phyloP scores from a whole-genome alignment of 176 grass and related monocot genomes.

The Zoysia japonica region DNA sequence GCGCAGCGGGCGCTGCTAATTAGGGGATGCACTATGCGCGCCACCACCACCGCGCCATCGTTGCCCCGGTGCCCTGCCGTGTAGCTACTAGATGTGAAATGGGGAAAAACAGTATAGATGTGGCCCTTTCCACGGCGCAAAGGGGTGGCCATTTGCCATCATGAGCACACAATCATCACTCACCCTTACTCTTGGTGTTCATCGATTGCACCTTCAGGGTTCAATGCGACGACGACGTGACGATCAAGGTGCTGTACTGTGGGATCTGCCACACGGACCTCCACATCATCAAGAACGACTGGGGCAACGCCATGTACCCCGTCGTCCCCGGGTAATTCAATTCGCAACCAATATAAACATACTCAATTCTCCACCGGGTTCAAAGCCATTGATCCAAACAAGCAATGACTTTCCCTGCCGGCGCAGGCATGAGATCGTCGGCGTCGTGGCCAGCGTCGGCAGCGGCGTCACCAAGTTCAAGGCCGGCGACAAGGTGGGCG shows the following conservation, averaged over 20 bases:
- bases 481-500: conserved; percentile 60
- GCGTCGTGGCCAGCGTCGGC: conserved; percentile 50
- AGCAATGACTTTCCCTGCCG: background rate
- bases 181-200: background rate
- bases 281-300: conserved; percentile 67
- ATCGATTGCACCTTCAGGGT: conserved; percentile 25
- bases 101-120: background rate
- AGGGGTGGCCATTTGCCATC: background rate
- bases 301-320: conserved; percentile 63
- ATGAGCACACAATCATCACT: background rate
- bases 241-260: conserved; percentile 75
- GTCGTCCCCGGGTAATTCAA: conserved; percentile 63
- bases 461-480: conserved; percentile 52
- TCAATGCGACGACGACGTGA: conserved; percentile 58
- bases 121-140: background rate
- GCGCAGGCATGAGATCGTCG: conserved; percentile 59
- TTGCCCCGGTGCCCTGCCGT: too few relatives aligned
- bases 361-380: background rate
- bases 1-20: too few relatives aligned
- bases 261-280: conserved; percentile 80
- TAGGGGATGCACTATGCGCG: background rate
- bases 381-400: background rate
- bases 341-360: background rate
- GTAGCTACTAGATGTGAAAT: background rate
- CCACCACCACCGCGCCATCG: too few relatives aligned